Evolutionary conservation across 768 basidiomycete genomes (phyloP).

Genomic region (Tulasnella sp.): DNA sequence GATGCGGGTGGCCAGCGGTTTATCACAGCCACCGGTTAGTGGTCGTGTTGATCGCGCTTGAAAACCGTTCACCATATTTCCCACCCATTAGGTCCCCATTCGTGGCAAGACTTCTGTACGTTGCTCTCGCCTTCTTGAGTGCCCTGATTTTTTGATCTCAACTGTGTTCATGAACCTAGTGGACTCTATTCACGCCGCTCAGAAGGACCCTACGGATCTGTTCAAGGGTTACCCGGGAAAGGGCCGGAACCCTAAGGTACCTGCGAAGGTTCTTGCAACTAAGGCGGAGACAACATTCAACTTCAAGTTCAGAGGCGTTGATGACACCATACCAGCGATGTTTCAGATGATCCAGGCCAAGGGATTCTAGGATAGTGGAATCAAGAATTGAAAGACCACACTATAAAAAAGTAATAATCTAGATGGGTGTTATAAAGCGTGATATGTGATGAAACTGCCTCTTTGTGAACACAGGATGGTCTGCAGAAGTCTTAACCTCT

Average conservation of each 20-base stretch:
- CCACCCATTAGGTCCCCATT: not conserved
- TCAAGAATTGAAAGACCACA: no score
- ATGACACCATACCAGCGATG: conserved; percentile 12
- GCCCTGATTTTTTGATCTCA: not conserved
- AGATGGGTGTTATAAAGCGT: no score
- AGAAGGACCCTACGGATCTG: not conserved
- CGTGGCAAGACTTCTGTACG: conserved; percentile 15
- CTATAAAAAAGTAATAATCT: no score
- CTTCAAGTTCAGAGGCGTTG: conserved; percentile 6
- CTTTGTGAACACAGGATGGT: no score
- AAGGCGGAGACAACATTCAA: not conserved
- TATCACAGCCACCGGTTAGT: not conserved
- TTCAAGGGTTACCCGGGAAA: not conserved
- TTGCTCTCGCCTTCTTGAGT: not conserved
- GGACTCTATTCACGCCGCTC: not conserved
- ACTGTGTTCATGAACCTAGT: not conserved
- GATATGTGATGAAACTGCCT: no score
- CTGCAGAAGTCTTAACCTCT: no score
- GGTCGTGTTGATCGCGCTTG: not conserved
- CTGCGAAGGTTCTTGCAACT: not conserved
- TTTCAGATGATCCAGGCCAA: not conserved
- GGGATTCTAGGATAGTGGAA: not conserved
- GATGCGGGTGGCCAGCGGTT: conserved; percentile 10
- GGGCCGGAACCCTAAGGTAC: not conserved
- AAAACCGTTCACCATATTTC: not conserved